Base-by-base conservation (phyloP, 2,329 filamentous ascomycete species). In the Penicillium capsulatum region DNA sequence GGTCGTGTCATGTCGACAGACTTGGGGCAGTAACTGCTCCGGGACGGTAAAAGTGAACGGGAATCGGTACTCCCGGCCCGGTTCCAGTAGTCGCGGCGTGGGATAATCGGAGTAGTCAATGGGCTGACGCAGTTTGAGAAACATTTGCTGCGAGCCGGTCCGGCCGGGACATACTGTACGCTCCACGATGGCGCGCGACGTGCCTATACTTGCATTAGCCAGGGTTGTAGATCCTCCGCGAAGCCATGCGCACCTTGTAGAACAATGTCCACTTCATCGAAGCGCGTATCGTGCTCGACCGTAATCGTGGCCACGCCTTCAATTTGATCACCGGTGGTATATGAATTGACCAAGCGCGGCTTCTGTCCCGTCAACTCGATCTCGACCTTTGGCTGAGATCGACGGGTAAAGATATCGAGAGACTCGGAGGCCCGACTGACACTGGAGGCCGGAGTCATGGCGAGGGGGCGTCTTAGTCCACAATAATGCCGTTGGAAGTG, bases 11-110 rank as follows among this genome's bases (percentile, higher is more conserved):
- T 84, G 80, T 13, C 64, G 66, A 62, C 81, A 84, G 31, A 76
- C 63, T 45, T 73, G 72, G 4, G 79, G 79, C 0, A 84, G 71
- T 3, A 84, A 64, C 13, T 73, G 72, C 22, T 75, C 67, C 0
- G 81, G 81, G 2, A 84, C 69, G 39, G 79, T 77, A 53, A 84
- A 84, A 17, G 72, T 73, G 57, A 84, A 84, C 1, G 77, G 76
- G 42, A 83, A 79, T 7, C 61, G 69, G 59, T 83, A 83, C 8
- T 65, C 69, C 44, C 66, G 68, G 9, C 73, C 75, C n/a, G 74
- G 70, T 51, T 74, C 67, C 2, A 80, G 63, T 3, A 80, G 64
- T 17, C 74, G 68, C 26, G 77, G 71, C 22, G 69, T 66, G 0
- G 80, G 80, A 41, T 80, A 74, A n/a, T 64, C 59, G 11, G 64